These are phyloP conservation scores for Citrus mangshanensis DNA, from an alignment of 345 rosid species.

Conservation along the genomic window DNA sequence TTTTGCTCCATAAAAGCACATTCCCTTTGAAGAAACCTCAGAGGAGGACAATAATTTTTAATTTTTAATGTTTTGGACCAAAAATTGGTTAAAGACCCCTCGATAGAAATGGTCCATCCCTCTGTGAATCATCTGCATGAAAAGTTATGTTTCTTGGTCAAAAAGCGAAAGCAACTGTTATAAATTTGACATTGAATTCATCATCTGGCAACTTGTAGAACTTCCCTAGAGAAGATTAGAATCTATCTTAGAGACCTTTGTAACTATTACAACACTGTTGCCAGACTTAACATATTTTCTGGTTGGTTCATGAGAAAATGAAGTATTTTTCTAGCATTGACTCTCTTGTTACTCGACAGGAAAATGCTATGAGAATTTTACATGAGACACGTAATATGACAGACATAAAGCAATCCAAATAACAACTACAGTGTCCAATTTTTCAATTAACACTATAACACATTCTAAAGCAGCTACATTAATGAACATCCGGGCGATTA, in stretches of 20 bases:
- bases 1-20: neutral
- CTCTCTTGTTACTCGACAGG: neutral
- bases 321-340: neutral
- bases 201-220: neutral
- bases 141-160: neutral
- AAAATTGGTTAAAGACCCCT: neutral
- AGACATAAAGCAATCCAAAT: neutral
- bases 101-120: neutral
- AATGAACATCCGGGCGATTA: neutral
- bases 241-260: neutral
- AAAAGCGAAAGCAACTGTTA: neutral
- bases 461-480: too few species aligned
- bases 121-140: neutral
- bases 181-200: neutral
- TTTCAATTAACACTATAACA: neutral
- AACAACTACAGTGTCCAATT: neutral
- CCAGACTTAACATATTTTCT: neutral
- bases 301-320: neutral
- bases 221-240: neutral
- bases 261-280: neutral
- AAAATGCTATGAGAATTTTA: neutral
- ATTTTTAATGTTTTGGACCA: neutral
- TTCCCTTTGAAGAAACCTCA: neutral
- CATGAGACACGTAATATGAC: neutral
- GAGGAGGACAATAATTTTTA: neutral